phyloP scores from a whole-genome alignment of 306 rosid genomes.

The Vigna trinervia region DNA sequence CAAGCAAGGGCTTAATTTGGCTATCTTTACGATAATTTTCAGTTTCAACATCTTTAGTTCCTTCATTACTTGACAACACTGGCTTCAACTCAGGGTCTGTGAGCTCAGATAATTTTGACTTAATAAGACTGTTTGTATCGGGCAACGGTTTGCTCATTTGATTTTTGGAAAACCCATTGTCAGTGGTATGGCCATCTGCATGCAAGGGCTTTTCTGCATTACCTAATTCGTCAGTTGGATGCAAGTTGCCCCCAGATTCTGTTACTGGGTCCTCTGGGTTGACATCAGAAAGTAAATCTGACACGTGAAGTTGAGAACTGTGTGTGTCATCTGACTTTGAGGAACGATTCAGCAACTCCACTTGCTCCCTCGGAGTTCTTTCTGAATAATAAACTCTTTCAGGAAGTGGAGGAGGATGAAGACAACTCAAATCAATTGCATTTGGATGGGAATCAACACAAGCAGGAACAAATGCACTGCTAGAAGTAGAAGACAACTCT shows the following conservation, averaged over 20 bases:
- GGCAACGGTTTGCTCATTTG: slow-evolving; percentile 59
- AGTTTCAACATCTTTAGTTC: slow-evolving; percentile 40
- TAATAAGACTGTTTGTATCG: slow-evolving; percentile 57
- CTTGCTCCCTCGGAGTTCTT: slow-evolving; percentile 83
- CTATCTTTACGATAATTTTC: slow-evolving; percentile 31
- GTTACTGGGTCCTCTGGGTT: slow-evolving; percentile 47
- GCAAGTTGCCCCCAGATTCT: slow-evolving; percentile 56
- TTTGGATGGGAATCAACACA: slow-evolving; percentile 58
- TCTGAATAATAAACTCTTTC: slow-evolving; percentile 77
- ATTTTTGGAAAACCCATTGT: slow-evolving; percentile 59
- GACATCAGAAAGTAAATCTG: slow-evolving; percentile 63
- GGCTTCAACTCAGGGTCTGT: slow-evolving; percentile 51
- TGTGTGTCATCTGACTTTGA: slow-evolving; percentile 80
- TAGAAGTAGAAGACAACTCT: slow-evolving; percentile 56
- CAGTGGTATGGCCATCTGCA: slow-evolving; percentile 50
- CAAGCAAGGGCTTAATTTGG: slow-evolving; percentile 36
- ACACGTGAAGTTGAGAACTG: slow-evolving; percentile 54
- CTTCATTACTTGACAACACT: slow-evolving; percentile 42
- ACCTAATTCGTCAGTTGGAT: slow-evolving; percentile 32
- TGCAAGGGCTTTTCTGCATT: slow-evolving; percentile 40
- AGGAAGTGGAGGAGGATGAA: slow-evolving; percentile 67
- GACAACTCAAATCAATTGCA: slow-evolving; percentile 63
- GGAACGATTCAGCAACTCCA: slow-evolving; percentile 69
- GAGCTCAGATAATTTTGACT: slow-evolving; percentile 56
- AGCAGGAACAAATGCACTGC: slow-evolving; percentile 53